Conservation (phyloP, 495 filamentous ascomycete species). For the Podospora comata region DNA sequence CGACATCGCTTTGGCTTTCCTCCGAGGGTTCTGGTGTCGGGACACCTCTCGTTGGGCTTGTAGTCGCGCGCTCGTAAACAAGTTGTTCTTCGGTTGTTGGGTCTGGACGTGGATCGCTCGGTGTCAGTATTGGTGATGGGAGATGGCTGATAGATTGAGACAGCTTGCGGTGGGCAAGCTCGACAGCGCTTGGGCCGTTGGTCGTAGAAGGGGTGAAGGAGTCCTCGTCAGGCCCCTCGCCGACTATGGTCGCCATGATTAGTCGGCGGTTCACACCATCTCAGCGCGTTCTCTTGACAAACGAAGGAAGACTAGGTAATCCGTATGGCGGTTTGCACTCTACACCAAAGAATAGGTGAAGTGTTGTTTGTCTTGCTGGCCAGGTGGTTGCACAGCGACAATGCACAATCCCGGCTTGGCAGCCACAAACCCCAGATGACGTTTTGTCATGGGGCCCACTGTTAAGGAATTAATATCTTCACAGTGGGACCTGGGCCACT, state of each 20-base stretch:
- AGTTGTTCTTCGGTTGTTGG: neutral
- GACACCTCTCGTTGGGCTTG: slow-evolving; percentile 26
- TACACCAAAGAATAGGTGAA: no score
- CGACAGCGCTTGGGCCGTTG: neutral
- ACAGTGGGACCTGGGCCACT: no score
- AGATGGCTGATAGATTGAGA: slow-evolving; percentile 8
- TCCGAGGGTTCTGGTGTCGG: slow-evolving; percentile 33
- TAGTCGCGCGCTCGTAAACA: slow-evolving; percentile 9
- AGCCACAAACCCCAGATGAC: neutral
- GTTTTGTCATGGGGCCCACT: no score
- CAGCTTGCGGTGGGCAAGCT: neutral
- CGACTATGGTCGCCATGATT: slow-evolving; percentile 1
- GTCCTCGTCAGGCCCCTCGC: neutral
- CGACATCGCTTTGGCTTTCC: slow-evolving; percentile 34
- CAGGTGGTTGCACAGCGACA: slow-evolving; percentile 1
- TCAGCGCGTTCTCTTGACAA: neutral
- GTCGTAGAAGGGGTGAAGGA: neutral
- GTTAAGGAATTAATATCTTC: no score
- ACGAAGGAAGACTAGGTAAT: no score
- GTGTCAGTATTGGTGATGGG: slow-evolving; percentile 20
- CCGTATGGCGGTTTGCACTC: no score
- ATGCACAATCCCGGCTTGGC: slow-evolving; percentile 6
- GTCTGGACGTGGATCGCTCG: slow-evolving; percentile 11
- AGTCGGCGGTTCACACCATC: slow-evolving; percentile 1
- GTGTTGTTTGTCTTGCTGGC: neutral